Base-by-base conservation (phyloP, 2,329 filamentous ascomycete species). In the Fusarium humuli region DNA sequence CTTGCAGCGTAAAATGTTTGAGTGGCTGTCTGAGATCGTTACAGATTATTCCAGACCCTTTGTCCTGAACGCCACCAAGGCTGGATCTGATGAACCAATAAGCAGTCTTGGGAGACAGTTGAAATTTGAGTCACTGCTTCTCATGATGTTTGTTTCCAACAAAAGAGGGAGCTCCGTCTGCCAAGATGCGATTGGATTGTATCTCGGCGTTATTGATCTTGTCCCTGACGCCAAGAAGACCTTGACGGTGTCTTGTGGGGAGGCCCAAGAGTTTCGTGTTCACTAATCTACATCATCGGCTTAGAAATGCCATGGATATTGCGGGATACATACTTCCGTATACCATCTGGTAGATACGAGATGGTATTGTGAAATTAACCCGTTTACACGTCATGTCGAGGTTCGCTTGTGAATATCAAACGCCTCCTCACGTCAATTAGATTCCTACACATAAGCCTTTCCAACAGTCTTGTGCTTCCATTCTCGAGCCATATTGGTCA, bases 361-460 rank as follows among this genome's bases (percentile, higher is more conserved):
- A 22, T 44, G 25, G 1, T 20, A 20, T 18, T 6, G 11, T 34
- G 18, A n/a, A 18, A 9, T 29, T n/a, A 48, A 37, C 23, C 30
- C 6, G 42, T 27, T 46, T 44, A 49, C 40, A 44, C 50, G 49
- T 57, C 57, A 60, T 34, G 5, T 27, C 11, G 16, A 40, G 41
- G n/a, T 14, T 41, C 48, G 12, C 20, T 50, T 30, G 22, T 16
- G 14, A 18, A 29, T 45, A 54, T 30, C 23, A 52, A 18, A 42
- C 45, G 53, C 67, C 67, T 41, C 62, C 27, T 63, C 27, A 42
- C 53, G 27, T 64, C 53, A 57, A 47, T 41, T 52, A n/a, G 10
- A 12, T 37, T n/a, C 34, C 12, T 37, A 37, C 34, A n/a, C 11
- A 37, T 37, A 18, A 37, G 34, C 10, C 18, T 37, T 3, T 37